These are phyloP conservation scores for Hyphopichia khmerensis DNA, from an alignment of 1,139 yeast genomes.

Conservation along the genomic window DNA sequence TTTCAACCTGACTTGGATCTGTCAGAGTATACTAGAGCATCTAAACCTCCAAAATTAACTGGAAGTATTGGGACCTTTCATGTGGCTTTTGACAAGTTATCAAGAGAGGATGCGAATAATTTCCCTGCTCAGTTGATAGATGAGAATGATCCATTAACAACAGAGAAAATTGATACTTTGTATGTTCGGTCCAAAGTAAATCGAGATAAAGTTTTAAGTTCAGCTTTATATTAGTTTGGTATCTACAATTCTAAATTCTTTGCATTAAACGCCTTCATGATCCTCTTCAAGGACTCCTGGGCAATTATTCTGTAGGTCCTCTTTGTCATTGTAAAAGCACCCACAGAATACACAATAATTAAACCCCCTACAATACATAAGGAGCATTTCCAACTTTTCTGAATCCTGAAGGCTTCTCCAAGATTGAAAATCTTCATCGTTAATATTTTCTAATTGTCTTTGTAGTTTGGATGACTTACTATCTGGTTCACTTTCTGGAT, in stretches of 20 bases:
- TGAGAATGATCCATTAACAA: slow-evolving; percentile 18
- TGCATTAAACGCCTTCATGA: slow-evolving; percentile 5
- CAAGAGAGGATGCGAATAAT: slow-evolving; percentile 10
- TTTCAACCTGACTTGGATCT: not conserved
- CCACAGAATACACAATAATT: slow-evolving; percentile 35
- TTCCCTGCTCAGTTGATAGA: slow-evolving; percentile 11
- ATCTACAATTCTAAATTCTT: not conserved
- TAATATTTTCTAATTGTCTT: not conserved
- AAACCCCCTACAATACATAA: slow-evolving; percentile 21
- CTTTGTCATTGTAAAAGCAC: slow-evolving; percentile 11
- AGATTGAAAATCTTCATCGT: not conserved
- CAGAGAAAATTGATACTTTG: slow-evolving; percentile 14
- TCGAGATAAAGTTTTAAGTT: slow-evolving; percentile 14
- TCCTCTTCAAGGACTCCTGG: slow-evolving; percentile 19
- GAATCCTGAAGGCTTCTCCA: slow-evolving; percentile 2
- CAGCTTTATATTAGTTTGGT: slow-evolving; percentile 11
- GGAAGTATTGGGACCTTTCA: slow-evolving; percentile 12
- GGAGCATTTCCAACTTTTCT: slow-evolving; percentile 10
- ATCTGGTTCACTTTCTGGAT: not conserved
- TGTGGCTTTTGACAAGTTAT: slow-evolving; percentile 18
- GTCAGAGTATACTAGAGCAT: slow-evolving; percentile 12
- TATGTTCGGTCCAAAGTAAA: slow-evolving; percentile 15
- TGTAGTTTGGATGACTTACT: not conserved
- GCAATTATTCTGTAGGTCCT: slow-evolving; percentile 19
- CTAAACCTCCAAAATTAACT: slow-evolving; percentile 18